Evolutionary conservation across 2,329 filamentous ascomycete species (phyloP), one percentile per base, ranked within the genome.

Genomic region (Hypoxylon sp.): DNA sequence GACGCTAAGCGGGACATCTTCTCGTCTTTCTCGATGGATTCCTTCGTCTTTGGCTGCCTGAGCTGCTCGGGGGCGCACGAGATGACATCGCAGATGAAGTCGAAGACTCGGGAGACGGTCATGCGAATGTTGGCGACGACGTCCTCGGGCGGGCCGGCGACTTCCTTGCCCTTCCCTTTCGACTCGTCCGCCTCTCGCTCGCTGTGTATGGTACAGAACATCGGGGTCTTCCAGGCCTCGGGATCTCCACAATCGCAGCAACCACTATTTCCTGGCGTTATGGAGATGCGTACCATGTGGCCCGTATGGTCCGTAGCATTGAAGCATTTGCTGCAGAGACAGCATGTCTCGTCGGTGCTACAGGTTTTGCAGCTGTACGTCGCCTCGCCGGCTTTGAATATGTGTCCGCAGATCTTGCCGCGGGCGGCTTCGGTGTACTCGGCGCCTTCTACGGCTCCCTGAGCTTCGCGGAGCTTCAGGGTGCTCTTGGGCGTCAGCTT

Each of bases 161-260:
- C 79, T 51, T 79, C 76, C 69, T 84, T 82, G 69, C 81, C 81
- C 83, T 93, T 81, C 73, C 88, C 75, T 77, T 88, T 87, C 42
- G 75, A 74, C 15, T 73, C 73, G 41, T 79, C 71, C 54, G 75
- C 72, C n/a, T 74, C 77, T 72, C 76, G 81, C 62, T 88, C 82
- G 37, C 92, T 94, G 73, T 99, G 95, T 69, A 99, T 98, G 29
- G 92, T 94, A 78, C 95, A 99, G 72, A 91, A 88, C 63, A 98
- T 83, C 38, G 93, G 92, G 43, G 87, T 81, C 72, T 87, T 87
- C 94, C 96, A 99, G 9, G 95, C 96, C 75, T 99, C 96, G 17
- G 89, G 86, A 72, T 99, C 95, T 57, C 95, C 95, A 72, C 95
- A 99, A 75, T 99, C 95, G 75, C 95, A 99, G 78, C 96, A 98